Evolutionary conservation across 2,329 filamentous ascomycete genomes (phyloP), one percentile per base, ranked within the genome.

Genomic region (Fusarium anthophilum): DNA sequence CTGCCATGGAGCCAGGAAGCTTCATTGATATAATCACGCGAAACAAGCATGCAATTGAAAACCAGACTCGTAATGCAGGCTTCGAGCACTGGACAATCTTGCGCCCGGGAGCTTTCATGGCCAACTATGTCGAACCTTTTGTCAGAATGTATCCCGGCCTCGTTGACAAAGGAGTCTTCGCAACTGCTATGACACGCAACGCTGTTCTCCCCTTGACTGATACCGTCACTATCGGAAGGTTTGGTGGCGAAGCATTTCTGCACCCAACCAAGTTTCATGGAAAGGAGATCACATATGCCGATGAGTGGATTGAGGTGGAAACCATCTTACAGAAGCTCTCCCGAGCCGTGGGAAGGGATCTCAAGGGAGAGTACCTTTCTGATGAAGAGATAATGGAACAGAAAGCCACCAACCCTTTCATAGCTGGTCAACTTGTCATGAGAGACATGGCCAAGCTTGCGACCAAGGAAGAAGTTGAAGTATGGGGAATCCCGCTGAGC

Each of bases 81-180:
- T 84, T 87, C 66, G 69, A 82, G 20, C 70, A 76, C 13, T 89
- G 84, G 83, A 88, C 87, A 0, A 82, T 89, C 28, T 75, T 90
- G 5, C 85, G 86, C 5, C 86, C 86, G 1, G 85, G 84, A 3
- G 84, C 82, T 73, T 89, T 90, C 80, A 87, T 87, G 84, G 81
- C 82, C 26, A 89, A 90, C 73, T 86, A 85, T 68, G 54, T 88
- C 9, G 64, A 78, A 8, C 86, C 86, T 7, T 78, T 83, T 17
- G 82, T 83, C 4, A 59, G 57, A 14, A 80, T 84, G 79, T 86
- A 84, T 65, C 80, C 82, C 0, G 83, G 81, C 0, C 77, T 88
- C 12, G 75, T 79, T 4, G 79, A 81, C 11, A 79, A 79, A 6
- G 84, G 84, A 0, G 77, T 81, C 28, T 85, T 84, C 69, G 78